Conservation (phyloP, 352 stramenopile species). For the Paralagenidium karlingii region DNA sequence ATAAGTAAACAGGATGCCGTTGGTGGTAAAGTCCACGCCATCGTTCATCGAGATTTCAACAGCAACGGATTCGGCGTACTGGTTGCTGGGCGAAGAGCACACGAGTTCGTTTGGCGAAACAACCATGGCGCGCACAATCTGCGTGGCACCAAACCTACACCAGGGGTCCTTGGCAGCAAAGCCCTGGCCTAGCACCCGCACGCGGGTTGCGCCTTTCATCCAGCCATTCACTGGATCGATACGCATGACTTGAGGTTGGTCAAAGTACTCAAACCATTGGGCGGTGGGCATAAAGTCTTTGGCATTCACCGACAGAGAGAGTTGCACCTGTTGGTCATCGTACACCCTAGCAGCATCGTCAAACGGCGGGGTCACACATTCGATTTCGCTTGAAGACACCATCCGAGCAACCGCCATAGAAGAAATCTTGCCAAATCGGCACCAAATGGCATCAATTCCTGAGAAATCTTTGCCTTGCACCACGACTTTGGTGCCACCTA, state of each 20-base stretch:
- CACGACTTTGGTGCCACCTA: conserved; percentile 15
- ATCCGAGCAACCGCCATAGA: conserved; percentile 14
- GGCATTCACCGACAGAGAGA: conserved; percentile 61
- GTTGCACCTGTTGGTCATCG: conserved; percentile 6
- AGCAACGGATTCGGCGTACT: conserved; percentile 10
- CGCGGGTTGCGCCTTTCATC: conserved; percentile 31
- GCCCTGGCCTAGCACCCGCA: conserved; percentile 29
- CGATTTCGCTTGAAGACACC: conserved; percentile 10
- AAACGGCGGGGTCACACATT: conserved; percentile 25
- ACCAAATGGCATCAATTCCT: conserved; percentile 13
- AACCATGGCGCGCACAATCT: conserved; percentile 22
- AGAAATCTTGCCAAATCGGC: conserved; percentile 24
- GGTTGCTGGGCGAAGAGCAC: conserved; percentile 23
- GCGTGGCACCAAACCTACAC: conserved; percentile 28
- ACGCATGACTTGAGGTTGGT: conserved; percentile 19
- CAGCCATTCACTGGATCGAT: conserved; percentile 32
- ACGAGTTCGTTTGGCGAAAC: conserved; percentile 18
- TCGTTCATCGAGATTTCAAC: conserved; percentile 30
- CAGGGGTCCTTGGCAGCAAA: conserved; percentile 21
- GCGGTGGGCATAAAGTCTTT: conserved; percentile 42
- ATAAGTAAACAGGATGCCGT: conserved; percentile 52
- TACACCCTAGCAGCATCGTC: conserved; percentile 2
- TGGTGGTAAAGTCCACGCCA: conserved; percentile 79
- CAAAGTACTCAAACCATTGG: conserved; percentile 36
- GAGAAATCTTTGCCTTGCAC: conserved; percentile 22